Percentiles rank a stretch among this genome's conserved stretches.
These are phyloP conservation scores for Willaertia magna DNA, from an alignment of 208 protist genomes.

Conservation along the genomic window DNA sequence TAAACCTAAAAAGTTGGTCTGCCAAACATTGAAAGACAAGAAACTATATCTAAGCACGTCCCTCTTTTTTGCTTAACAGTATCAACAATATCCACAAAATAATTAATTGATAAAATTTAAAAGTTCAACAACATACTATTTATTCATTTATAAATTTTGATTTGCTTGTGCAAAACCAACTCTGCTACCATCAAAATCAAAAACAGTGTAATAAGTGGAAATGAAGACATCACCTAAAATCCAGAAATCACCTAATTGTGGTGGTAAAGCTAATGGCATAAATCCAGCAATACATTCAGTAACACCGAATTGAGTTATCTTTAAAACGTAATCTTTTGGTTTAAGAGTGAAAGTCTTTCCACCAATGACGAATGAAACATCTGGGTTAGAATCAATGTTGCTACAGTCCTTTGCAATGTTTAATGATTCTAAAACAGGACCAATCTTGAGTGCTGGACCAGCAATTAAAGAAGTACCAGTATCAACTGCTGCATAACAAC, in stretches of 20 bases:
- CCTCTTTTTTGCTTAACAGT: too few relatives aligned
- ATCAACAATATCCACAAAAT: too few relatives aligned
- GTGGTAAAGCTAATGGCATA: constrained; percentile 45
- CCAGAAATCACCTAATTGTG: constrained; percentile 37
- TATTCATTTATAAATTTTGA: background rate
- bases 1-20: too few relatives aligned
- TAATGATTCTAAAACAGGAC: constrained; percentile 29
- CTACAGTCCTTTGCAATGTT: constrained; percentile 42
- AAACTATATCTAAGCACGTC: too few relatives aligned
- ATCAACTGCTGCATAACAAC: constrained; percentile 53
- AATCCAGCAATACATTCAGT: constrained; percentile 50
- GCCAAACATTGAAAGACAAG: too few relatives aligned
- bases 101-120: too few relatives aligned
- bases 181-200: constrained; percentile 38
- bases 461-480: constrained; percentile 82
- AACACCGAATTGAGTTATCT: constrained; percentile 34
- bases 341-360: constrained; percentile 49
- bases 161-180: constrained; percentile 46
- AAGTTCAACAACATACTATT: too few relatives aligned
- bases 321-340: constrained; percentile 64
- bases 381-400: constrained; percentile 43
- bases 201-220: constrained; percentile 49
- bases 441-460: constrained; percentile 47
- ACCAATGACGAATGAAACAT: constrained; percentile 46
- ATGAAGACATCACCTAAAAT: constrained; percentile 78